Base-by-base conservation (phyloP, 441 rosid species). In the Adansonia gregorii region DNA sequence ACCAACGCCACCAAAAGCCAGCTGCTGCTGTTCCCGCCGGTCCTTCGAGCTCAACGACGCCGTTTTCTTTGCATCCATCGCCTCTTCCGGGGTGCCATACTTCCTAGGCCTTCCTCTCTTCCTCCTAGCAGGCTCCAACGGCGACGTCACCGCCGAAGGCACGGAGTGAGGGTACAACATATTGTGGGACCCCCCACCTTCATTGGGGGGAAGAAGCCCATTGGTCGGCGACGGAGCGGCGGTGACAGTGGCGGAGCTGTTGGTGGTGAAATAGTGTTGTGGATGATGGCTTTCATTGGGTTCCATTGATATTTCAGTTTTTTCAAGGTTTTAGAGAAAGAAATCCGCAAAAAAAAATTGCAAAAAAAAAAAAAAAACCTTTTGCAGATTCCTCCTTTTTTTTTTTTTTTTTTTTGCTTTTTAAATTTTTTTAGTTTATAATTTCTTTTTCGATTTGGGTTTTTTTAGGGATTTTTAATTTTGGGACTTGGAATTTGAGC, bases 21-120 rank as follows among this genome's bases (percentile, higher is more conserved):
- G 70, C 67, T 55, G 72, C 2, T 79, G 86, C 45, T 80, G 88
- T 51, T 84, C 86, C 52, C 85, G 75, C 82, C 83, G 85, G 69
- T 79, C 86, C 80, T 85, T 86, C 19, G 83, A 81, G 71, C 81
- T 78, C 35, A 91, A 82, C 72, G 92, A 83, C 35, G 93, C 92
- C 82, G 87, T 86, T 78, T 88, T 92, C 89, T 88, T 94, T 11
- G 97, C 97, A 2, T 91, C 96, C 78, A 91, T 75, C 75, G 94
- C 98, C 79, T 89, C 92, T 76, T 92, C 98, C 20, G 93, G 91
- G 4, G 98, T 94, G 24, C 86, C 94, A 74, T 94, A 94, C 94
- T 92, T 95, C 80, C 97, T 85, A 27, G 90, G 99, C 73, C 90
- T 81, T 66, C 93, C 98, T 35, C 94, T 81, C 90, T 89, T 95